These are phyloP conservation scores for Pisolithus orientalis DNA, from an alignment of 768 basidiomycete genomes.

Conservation along the genomic window DNA sequence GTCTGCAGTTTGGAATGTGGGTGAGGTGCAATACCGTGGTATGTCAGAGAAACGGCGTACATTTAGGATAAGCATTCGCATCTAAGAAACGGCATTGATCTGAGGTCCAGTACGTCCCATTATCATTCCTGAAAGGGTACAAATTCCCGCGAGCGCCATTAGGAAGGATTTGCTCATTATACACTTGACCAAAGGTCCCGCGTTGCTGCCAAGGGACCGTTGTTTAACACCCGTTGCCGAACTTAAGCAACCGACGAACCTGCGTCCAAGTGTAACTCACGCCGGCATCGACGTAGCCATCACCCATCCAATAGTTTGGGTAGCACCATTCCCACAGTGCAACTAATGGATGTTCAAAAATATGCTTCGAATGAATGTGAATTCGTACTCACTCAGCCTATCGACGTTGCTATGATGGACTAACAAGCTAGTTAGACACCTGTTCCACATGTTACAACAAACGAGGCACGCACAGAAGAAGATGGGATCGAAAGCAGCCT, in stretches of 20 bases:
- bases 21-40: too few relatives aligned
- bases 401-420: conserved; percentile 22
- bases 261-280: conserved; percentile 16
- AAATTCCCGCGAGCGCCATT: conserved; percentile 13
- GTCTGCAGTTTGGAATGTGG: conserved; percentile 5
- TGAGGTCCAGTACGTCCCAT: conserved; percentile 20
- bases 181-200: conserved; percentile 18
- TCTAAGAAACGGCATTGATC: conserved; percentile 20
- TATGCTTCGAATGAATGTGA: not conserved
- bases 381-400: conserved; percentile 12
- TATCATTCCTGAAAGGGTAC: conserved; percentile 17
- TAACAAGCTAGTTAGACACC: not conserved
- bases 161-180: conserved; percentile 17
- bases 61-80: conserved; percentile 15
- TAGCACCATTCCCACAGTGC: conserved; percentile 28
- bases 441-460: not conserved
- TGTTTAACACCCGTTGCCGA: not conserved
- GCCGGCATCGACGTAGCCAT: conserved; percentile 13
- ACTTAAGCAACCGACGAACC: conserved; percentile 4
- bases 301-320: conserved; percentile 22
- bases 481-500: conserved; percentile 22
- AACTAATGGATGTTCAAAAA: conserved; percentile 6
- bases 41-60: conserved; percentile 2
- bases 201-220: conserved; percentile 2
- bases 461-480: conserved; percentile 16